Evolutionary conservation across 768 basidiomycete genomes (phyloP).

Genomic region (Pholiota conissans): DNA sequence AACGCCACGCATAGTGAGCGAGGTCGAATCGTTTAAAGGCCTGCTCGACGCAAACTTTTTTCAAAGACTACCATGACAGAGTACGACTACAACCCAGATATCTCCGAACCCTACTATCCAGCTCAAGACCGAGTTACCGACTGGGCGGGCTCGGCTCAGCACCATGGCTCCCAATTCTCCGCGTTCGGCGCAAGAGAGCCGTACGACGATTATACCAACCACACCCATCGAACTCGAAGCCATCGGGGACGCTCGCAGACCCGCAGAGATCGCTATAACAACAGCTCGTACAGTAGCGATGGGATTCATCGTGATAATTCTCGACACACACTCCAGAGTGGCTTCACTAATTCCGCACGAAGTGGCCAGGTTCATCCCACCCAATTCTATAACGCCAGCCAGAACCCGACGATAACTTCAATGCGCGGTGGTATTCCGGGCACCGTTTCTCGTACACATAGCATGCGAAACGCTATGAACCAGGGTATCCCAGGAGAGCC

Average conservation of each 20-base stretch:
- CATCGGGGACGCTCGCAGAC: neutral
- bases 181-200: neutral
- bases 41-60: neutral
- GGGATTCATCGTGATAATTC: neutral
- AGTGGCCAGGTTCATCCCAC: neutral
- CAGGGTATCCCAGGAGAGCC: neutral
- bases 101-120: slow-evolving; percentile 7
- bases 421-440: neutral
- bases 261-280: neutral
- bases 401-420: neutral
- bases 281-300: neutral
- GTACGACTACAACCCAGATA: slow-evolving; percentile 19
- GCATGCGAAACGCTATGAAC: neutral
- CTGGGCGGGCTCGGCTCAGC: slow-evolving; percentile 10
- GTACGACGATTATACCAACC: neutral
- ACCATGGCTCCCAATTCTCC: slow-evolving; percentile 5
- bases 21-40: neutral
- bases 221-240: neutral
- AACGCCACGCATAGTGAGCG: neutral
- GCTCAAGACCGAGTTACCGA: slow-evolving; percentile 12
- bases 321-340: neutral
- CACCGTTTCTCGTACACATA: neutral
- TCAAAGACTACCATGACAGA: slow-evolving; percentile 15
- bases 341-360: neutral
- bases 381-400: neutral